These are phyloP conservation scores for Lomentospora prolificans DNA, from an alignment of 2,329 filamentous ascomycete species.

Conservation along the genomic window DNA sequence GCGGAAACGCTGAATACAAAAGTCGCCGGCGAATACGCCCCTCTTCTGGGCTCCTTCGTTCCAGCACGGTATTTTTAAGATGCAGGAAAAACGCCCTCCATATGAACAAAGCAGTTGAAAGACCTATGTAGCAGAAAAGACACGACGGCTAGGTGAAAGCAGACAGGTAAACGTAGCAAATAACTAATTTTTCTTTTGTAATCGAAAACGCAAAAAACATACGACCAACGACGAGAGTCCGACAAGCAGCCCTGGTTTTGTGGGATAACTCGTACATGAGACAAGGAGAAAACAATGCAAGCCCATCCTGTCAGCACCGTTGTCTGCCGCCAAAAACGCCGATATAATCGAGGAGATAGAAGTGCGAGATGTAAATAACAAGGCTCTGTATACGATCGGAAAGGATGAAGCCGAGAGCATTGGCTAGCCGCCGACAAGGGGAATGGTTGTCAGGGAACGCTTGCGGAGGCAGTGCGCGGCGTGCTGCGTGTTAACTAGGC, in stretches of 20 bases:
- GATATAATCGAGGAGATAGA: background rate
- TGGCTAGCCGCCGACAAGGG: too few species aligned
- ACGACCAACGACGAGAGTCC: slow-evolving; percentile 5
- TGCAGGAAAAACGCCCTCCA: background rate
- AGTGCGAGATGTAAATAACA: background rate
- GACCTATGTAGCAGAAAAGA: too few species aligned
- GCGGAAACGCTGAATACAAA: background rate
- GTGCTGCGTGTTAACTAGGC: too few species aligned
- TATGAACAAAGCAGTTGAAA: background rate
- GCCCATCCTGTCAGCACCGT: background rate
- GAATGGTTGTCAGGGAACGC: too few species aligned
- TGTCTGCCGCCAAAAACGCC: background rate
- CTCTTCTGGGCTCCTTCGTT: background rate
- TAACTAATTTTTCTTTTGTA: too few species aligned
- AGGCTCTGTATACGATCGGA: too few species aligned
- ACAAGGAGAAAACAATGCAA: background rate
- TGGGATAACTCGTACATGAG: background rate
- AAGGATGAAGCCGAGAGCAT: too few species aligned
- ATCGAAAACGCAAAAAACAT: too few species aligned
- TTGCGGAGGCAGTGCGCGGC: too few species aligned
- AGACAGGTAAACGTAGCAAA: background rate
- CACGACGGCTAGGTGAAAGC: too few species aligned
- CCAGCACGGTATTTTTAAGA: slow-evolving; percentile 3
- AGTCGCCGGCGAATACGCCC: background rate
- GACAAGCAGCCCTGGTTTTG: background rate